These are phyloP conservation scores for Alternaria sp. DNA, from an alignment of 2,329 filamentous ascomycete species.

Conservation along the genomic window DNA sequence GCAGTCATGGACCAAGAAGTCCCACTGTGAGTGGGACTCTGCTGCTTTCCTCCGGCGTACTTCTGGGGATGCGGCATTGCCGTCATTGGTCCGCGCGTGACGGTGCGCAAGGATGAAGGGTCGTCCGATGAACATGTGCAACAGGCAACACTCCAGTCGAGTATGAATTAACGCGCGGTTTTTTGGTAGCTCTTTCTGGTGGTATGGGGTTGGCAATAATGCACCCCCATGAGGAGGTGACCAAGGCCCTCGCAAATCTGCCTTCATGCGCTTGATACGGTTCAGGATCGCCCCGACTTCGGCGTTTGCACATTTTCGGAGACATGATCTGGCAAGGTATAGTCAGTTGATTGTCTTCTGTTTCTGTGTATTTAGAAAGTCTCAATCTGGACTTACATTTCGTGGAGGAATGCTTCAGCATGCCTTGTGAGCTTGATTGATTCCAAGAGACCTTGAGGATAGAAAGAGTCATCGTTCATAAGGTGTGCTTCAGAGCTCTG, in stretches of 20 bases:
- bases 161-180: constrained; percentile 11
- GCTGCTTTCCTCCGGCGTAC: background rate
- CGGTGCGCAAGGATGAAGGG: constrained; percentile 23
- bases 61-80: background rate
- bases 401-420: constrained; percentile 14
- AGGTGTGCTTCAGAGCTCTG: background rate
- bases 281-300: constrained; percentile 13
- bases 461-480: constrained; percentile 6
- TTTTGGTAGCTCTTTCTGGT: background rate
- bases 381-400: constrained; percentile 10
- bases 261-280: constrained; percentile 13
- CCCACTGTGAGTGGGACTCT: constrained; percentile 4
- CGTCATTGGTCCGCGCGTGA: constrained; percentile 8
- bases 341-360: background rate
- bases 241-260: constrained; percentile 11
- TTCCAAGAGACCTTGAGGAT: constrained; percentile 8
- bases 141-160: constrained; percentile 17
- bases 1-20: constrained; percentile 18
- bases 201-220: background rate
- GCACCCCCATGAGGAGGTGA: background rate
- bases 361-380: background rate
- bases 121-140: constrained; percentile 25
- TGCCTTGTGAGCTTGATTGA: constrained; percentile 17
- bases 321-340: constrained; percentile 2
- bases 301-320: constrained; percentile 13